Base-by-base conservation (phyloP, 305 asterid species). In the Fraxinus floribunda region DNA sequence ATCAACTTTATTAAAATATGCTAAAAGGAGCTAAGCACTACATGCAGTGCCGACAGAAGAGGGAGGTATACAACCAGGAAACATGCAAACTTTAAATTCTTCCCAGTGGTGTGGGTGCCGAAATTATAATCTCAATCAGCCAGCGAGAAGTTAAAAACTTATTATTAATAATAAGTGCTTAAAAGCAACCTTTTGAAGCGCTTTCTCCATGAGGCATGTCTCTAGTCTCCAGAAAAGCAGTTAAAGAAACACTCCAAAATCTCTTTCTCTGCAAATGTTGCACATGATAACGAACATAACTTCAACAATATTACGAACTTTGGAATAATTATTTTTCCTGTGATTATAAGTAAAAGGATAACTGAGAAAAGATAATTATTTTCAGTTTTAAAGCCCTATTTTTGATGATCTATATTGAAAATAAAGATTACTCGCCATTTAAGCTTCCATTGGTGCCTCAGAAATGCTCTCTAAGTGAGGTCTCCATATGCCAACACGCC, bases 391-490 rank as follows among this genome's bases (percentile, higher is more conserved):
- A 46, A 13, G 57, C 57, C 57, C 57, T 13, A 46, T 3, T 15
- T 46, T 46, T 46, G 1, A 46, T 13, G n/a, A 46, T 46, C 18
- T 15, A 13, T 46, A 46, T 3, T 46, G 57, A 46, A 52, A 52
- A n/a, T 16, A 52, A n/a, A 5, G 13, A 30, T 32, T 71, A 70
- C 71, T 76, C 18, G 11, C 16, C 36, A 79, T 72, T 39, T 26
- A 79, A 79, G 75, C 79, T 78, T 85, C 89, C 44, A 4, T 76
- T 57, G 87, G 79, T 49, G 85, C 62, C 88, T 89, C 92, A 30
- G 84, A 82, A 86, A 89, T 89, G 66, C 92, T 89, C 60, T 87
- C 85, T 46, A 89, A 77, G 55, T 87, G 89, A 20, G 92, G 92
- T 62, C 92, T 87, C 92, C 92, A 89, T 2, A 89, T 81, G 13